Percentiles rank a stretch among this genome's conserved stretches.
These are phyloP conservation scores for Ceratocystis variospora DNA, from an alignment of 2,329 filamentous ascomycete genomes.

Conservation along the genomic window DNA sequence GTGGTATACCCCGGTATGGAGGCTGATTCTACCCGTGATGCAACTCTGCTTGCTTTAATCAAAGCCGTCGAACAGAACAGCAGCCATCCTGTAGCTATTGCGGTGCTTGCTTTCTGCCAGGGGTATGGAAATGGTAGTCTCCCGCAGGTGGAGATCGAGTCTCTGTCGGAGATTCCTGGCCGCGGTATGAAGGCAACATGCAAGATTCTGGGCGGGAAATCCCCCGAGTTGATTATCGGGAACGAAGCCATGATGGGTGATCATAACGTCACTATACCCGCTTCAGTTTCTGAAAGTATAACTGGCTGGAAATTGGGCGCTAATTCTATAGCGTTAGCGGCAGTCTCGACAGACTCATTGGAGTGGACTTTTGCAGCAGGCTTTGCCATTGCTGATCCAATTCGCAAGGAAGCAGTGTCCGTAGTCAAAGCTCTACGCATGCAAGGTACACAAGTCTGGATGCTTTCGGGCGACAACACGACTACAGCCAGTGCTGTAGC, in stretches of 20 bases:
- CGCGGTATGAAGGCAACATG: constrained; percentile 49
- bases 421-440: constrained; percentile 52
- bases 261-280: constrained; percentile 30
- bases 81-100: constrained; percentile 60
- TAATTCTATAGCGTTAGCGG: constrained; percentile 50
- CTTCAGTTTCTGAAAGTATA: constrained; percentile 28
- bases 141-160: constrained; percentile 25
- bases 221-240: constrained; percentile 48
- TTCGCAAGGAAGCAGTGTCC: constrained; percentile 55
- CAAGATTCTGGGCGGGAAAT: background rate
- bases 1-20: constrained; percentile 28
- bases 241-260: constrained; percentile 57
- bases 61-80: constrained; percentile 55
- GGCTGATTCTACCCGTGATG: constrained; percentile 16
- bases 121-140: constrained; percentile 21
- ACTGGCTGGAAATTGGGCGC: constrained; percentile 47
- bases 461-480: constrained; percentile 86
- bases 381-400: constrained; percentile 67
- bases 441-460: constrained; percentile 63
- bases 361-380: constrained; percentile 44
- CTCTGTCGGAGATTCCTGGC: constrained; percentile 54
- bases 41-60: constrained; percentile 38
- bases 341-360: constrained; percentile 27
- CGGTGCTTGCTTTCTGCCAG: constrained; percentile 50
- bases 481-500: constrained; percentile 74